Evolutionary conservation across 2,329 filamentous ascomycete genomes (phyloP), one percentile per base, ranked within the genome.

Genomic region (Apiospora pterosperma): DNA sequence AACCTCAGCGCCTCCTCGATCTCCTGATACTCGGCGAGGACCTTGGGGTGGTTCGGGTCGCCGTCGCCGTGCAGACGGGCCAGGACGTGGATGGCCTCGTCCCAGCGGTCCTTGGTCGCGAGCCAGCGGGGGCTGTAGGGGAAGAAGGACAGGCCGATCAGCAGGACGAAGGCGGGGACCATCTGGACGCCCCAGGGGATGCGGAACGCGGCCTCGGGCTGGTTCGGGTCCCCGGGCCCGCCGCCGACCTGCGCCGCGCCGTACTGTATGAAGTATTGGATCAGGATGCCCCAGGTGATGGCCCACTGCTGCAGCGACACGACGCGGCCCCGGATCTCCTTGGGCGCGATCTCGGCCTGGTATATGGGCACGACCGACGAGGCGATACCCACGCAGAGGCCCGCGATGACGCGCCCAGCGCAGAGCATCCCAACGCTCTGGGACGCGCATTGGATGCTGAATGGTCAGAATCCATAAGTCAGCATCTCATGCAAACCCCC

Each of bases 331-430:
- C 85, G 81, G 62, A 83, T 83, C 68, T 84, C 82, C 68, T 83
- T 84, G 21, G 84, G 82, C 0, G 83, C 89, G 21, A 92, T 81
- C 74, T 92, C 90, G 62, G 88, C 84, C 67, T 90, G 86, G 74
- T 92, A 92, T 23, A 91, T 85, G 0, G 88, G 89, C 1, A 92
- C 90, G 70, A 92, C 81, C 8, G 90, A 88, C 34, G 89, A 92
- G 68, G 87, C 88, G 69, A 93, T 92, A 66, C 91, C 92, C 63
- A 93, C 89, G 64, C 88, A 88, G 69, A 93, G 72, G 48, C 91
- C 91, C 67, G 90, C 89, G 75, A 93, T 86, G 67, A 90, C 79
- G 67, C 92, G 88, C 3, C 91, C 91, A 3, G 85, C 85, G 66
- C 91, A 87, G 21, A 94, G 83, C 89, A 93, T 92, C 34, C 80